Evolutionary conservation across 1,284 basidiomycete genomes (phyloP), one percentile per base, ranked within the genome.

Genomic region (Tetrapyrgos nigripes): DNA sequence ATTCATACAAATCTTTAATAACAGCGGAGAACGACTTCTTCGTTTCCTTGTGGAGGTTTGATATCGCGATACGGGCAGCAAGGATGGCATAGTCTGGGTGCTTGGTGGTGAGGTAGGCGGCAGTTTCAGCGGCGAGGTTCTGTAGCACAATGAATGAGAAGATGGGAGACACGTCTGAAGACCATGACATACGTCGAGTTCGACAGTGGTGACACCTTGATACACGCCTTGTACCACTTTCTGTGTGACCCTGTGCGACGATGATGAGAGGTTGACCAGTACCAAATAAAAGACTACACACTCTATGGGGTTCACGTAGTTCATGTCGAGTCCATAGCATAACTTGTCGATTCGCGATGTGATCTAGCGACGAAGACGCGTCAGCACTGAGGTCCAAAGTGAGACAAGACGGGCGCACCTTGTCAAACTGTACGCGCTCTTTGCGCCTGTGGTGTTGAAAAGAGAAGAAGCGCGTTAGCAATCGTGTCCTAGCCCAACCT

Each of bases 1-100:
- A 98, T 56, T 87, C 82, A 76, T 97, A 96, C 53, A 99, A 80
- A 73, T 98, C 96, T 64, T 88, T 86, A 69, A 99, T 85, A 63
- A 98, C 96, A 65, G 91, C 85, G 14, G 94, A 96, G 74, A 99
- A 99, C 67, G 81, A 92, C 83, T 99, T 99, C 80, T 95, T 97
- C 33, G 97, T 99, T 80, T 99, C 97, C 75, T 99, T 99, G 86
- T 99, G 97, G 21, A 99, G 80, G 77, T 99, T 99, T 62, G 95
- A 97, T 71, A 99, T 97, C 61, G 97, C 97, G 58, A 99, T 98
- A 65, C 97, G 94, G 14, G 97, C 97, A 11, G 97, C 97, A 59
- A 99, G 92, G 61, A 99, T 91, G 28, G 97, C 97, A 70, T 99
- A 99, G 75, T 99, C 97, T 11, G 96, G 96, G 73, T 97, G 96